phyloP scores from a whole-genome alignment of 768 basidiomycete genomes.

The Omphalotus guepiniiformis region DNA sequence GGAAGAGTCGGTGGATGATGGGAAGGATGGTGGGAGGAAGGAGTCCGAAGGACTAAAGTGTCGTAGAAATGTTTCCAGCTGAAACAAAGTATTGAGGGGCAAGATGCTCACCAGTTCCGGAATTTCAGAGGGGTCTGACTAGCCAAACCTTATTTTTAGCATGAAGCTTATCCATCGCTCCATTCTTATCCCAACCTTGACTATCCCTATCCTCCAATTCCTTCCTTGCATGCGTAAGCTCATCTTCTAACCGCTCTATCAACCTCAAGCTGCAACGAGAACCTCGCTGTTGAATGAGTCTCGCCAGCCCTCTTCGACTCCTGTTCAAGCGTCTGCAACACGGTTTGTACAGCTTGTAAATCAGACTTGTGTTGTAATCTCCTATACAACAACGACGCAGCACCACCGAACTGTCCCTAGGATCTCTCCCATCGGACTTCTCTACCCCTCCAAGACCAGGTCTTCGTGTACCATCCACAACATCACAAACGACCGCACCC shows the following conservation, averaged over 20 bases:
- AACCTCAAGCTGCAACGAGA: conserved; percentile 86
- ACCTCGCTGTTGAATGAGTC: conserved; percentile 74
- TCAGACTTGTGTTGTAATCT: conserved; percentile 81
- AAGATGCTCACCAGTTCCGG: no score
- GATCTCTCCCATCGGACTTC: conserved; percentile 49
- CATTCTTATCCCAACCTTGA: conserved; percentile 64
- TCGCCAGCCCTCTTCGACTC: conserved; percentile 82
- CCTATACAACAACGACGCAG: no score
- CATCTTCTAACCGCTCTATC: conserved; percentile 80
- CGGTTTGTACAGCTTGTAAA: conserved; percentile 64
- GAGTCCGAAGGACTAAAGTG: no score
- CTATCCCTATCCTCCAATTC: conserved; percentile 68
- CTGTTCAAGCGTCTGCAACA: conserved; percentile 65
- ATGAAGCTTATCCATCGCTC: conserved; percentile 69
- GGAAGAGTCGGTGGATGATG: no score
- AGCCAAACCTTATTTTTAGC: conserved; percentile 74
- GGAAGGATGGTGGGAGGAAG: no score
- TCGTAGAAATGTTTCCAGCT: no score
- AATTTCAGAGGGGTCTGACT: no score
- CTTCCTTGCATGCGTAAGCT: conserved; percentile 63
- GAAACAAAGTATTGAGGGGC: no score
- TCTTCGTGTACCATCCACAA: conserved; percentile 43
- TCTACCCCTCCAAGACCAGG: conserved; percentile 44
- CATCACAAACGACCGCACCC: conserved; percentile 47
- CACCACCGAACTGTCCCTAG: conserved; percentile 63